Evolutionary conservation across 2,329 filamentous ascomycete genomes (phyloP), one percentile per base, ranked within the genome.

Genomic region (Stromatinia cepivora): DNA sequence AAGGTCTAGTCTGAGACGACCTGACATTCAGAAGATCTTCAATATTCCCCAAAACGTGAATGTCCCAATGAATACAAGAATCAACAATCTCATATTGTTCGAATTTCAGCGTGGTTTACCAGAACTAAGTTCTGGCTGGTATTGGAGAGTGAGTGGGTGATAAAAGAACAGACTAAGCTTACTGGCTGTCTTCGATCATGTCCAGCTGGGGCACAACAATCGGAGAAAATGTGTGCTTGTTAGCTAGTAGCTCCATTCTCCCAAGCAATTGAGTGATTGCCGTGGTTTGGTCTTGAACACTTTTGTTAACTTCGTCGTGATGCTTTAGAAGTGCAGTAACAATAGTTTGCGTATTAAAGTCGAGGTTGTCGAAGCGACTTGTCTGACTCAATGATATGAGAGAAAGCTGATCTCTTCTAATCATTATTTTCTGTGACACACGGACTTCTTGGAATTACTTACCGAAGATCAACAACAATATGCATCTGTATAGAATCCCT

Each of bases 401-500:
- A 7, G 50, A 1, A 20, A 59, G 36, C n/a, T 59, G 53, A n/a
- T 59, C 34, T 39, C 65, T 67, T 46, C 10, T 5, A 9, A 36
- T 36, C 6, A 39, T 48, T 4, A 64, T 4, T 52, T n/a, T 20
- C 28, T 20, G 36, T 28, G 20, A 31, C 6, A 17, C 8, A 11
- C 7, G 34, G 34, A 31, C 17, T 42, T 28, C 17, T 31, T 36
- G 4, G 31, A 15, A 4, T 34, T 28, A 36, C 36, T 45, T 20
- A 67, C 65, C 53, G 13, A n/a, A 67, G 54, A 34, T 52, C 28
- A 5, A 59, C 42, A 10, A 59, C 42, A 2, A 67, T 28, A 50
- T 67, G 65, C 39, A 61, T 61, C n/a, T 67, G 53, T n/a, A 67
- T 61, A 1, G 39, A 59, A n/a, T 67, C 54, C 31, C 54, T 61